A percentile compares a stretch with the other conserved stretches of the same genome.
These are phyloP conservation scores for Astrephomene gubernaculifera DNA, from an alignment of 139 green algal genomes.

Conservation along the genomic window DNA sequence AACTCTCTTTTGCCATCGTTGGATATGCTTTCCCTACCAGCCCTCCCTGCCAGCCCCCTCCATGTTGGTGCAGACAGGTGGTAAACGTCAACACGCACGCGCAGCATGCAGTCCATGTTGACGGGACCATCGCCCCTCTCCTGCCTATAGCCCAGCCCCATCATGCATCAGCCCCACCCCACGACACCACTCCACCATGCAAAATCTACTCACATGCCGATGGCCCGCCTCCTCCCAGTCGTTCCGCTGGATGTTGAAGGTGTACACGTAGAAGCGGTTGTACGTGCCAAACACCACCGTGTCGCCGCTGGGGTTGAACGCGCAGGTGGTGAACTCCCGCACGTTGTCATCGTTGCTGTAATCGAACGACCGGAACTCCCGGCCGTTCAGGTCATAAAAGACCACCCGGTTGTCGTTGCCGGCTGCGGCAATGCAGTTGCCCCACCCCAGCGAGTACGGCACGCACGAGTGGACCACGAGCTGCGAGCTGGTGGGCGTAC, in stretches of 20 bases:
- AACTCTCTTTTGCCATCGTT: no score
- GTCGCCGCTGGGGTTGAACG: slow-evolving; percentile 80
- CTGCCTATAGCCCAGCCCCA: no score
- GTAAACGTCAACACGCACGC: no score
- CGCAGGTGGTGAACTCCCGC: slow-evolving; percentile 66
- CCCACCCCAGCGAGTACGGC: slow-evolving; percentile 78
- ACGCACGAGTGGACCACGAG: slow-evolving; percentile 72
- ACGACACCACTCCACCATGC: no score
- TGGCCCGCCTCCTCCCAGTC: slow-evolving; percentile 65
- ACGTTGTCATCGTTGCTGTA: slow-evolving; percentile 65
- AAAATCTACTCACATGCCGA: slow-evolving; percentile 55
- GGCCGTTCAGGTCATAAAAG: slow-evolving; percentile 75
- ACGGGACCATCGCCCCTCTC: no score
- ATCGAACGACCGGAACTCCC: slow-evolving; percentile 72
- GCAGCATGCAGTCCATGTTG: no score
- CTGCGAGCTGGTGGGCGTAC: slow-evolving; percentile 51
- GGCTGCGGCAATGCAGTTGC: slow-evolving; percentile 64
- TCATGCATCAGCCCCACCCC: no score
- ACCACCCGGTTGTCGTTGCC: slow-evolving; percentile 80
- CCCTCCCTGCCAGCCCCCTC: no score
- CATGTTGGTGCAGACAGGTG: no score
- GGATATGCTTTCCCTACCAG: no score
- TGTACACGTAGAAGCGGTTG: slow-evolving; percentile 78
- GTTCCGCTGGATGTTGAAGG: slow-evolving; percentile 48
- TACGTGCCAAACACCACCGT: slow-evolving; percentile 76